These are phyloP conservation scores for Penstemon newberryi DNA, from an alignment of 257 asterid species.

Conservation along the genomic window DNA sequence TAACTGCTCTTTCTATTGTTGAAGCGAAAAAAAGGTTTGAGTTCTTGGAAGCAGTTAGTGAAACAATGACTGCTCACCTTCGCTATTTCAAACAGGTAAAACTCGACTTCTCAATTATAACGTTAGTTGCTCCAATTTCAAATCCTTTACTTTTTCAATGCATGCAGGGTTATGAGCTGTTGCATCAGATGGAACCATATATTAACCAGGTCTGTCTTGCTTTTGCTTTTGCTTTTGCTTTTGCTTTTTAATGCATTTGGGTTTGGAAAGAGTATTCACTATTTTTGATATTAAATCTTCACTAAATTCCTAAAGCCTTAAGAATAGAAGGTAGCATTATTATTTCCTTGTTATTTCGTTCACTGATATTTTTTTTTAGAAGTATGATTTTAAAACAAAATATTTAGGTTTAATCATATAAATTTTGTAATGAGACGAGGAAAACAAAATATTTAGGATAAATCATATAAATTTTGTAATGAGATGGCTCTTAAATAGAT, in stretches of 20 bases:
- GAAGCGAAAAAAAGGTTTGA: slow-evolving; percentile 98
- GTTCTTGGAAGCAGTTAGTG: slow-evolving; percentile 97
- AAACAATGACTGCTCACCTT: slow-evolving; percentile 98
- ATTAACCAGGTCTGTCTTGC: slow-evolving; percentile 77
- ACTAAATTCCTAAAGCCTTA: slow-evolving; percentile 1
- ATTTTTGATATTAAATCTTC: slow-evolving; percentile 8
- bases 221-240: slow-evolving; percentile 27
- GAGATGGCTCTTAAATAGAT: slow-evolving; percentile 12
- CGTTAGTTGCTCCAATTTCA: slow-evolving; percentile 22
- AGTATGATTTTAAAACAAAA: no score
- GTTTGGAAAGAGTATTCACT: neutral
- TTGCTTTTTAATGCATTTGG: slow-evolving; percentile 23
- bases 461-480: neutral
- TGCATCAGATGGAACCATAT: slow-evolving; percentile 99
- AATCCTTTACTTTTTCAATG: slow-evolving; percentile 26
- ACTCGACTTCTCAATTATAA: slow-evolving; percentile 14
- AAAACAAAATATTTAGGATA: neutral
- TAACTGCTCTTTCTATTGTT: slow-evolving; percentile 82
- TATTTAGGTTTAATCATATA: neutral
- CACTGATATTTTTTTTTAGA: no score
- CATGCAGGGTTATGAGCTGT: slow-evolving; percentile 88
- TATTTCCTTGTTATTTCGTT: neutral
- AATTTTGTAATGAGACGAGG: slow-evolving; percentile 8
- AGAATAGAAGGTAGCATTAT: neutral
- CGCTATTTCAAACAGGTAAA: slow-evolving; percentile 96